phyloP scores from a whole-genome alignment of 371 early-diverging fungal genomes.

The Rhizopus stolonifer region DNA sequence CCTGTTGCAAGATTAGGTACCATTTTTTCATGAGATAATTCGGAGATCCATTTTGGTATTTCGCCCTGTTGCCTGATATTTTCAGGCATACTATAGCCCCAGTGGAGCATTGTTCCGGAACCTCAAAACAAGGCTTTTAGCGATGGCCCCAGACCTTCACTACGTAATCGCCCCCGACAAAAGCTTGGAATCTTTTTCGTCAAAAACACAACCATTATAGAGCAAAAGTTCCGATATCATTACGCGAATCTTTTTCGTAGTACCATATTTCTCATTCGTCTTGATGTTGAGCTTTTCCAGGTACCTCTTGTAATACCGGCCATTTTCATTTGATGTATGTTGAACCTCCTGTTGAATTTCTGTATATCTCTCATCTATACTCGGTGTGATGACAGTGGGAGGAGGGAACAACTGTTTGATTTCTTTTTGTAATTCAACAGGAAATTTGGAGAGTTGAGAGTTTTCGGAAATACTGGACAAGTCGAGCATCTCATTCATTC shows the following conservation, averaged over 20 bases:
- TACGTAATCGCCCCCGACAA: slow-evolving; percentile 3
- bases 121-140: not conserved
- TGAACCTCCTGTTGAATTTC: slow-evolving; percentile 3
- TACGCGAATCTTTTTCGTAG: slow-evolving; percentile 3
- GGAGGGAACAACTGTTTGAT: slow-evolving; percentile 1
- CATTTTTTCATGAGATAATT: not conserved
- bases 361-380: not conserved
- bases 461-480: not conserved
- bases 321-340: not conserved
- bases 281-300: slow-evolving; percentile 1
- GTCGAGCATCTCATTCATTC: not conserved
- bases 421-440: not conserved
- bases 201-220: slow-evolving; percentile 7
- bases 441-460: not conserved
- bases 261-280: not conserved
- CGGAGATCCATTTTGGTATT: not conserved
- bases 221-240: slow-evolving; percentile 5
- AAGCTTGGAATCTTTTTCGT: slow-evolving; percentile 1
- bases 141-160: not conserved
- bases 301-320: slow-evolving; percentile 4
- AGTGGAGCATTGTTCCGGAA: not conserved
- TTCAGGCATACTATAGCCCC: not conserved
- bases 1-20: not conserved
- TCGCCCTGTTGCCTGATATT: not conserved
- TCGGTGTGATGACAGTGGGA: not conserved